A percentile compares a stretch with the other conserved stretches of the same genome.
Conservation (phyloP, 2,329 filamentous ascomycete genomes). For the Fusarium pseudograminearum region DNA sequence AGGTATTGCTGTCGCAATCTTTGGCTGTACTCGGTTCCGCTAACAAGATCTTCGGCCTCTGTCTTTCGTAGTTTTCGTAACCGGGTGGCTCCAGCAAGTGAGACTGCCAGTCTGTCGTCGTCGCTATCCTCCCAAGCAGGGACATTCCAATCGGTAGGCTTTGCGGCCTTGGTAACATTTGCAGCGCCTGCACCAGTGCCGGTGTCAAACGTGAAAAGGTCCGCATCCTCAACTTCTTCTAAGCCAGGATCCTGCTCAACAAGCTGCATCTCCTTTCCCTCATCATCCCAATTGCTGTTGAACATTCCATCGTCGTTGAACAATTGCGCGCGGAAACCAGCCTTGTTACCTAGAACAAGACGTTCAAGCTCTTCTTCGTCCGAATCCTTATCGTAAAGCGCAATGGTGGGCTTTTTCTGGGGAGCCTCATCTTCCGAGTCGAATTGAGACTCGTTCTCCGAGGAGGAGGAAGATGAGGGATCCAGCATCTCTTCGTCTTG, state of each 20-base stretch:
- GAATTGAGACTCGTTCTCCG: slow-evolving; percentile 49
- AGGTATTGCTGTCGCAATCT: slow-evolving; percentile 83
- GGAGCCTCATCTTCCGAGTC: slow-evolving; percentile 47
- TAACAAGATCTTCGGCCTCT: slow-evolving; percentile 87
- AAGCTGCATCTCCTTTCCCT: slow-evolving; percentile 51
- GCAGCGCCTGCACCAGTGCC: slow-evolving; percentile 60
- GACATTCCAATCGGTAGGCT: slow-evolving; percentile 53
- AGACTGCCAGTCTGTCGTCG: slow-evolving; percentile 87
- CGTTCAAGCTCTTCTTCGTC: slow-evolving; percentile 88
- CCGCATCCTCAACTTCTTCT: slow-evolving; percentile 77
- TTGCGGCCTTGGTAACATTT: slow-evolving; percentile 46
- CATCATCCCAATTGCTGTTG: slow-evolving; percentile 51
- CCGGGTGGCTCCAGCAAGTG: slow-evolving; percentile 79
- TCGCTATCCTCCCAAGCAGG: slow-evolving; percentile 95
- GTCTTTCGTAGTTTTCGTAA: slow-evolving; percentile 85
- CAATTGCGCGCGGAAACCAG: slow-evolving; percentile 82
- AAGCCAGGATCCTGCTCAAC: slow-evolving; percentile 65
- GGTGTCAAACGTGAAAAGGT: slow-evolving; percentile 87
- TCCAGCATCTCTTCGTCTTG: slow-evolving; percentile 48
- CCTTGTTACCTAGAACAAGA: slow-evolving; percentile 87
- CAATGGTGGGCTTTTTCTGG: slow-evolving; percentile 49
- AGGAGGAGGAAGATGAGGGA: slow-evolving; percentile 45
- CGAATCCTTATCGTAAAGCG: slow-evolving; percentile 75
- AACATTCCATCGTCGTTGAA: slow-evolving; percentile 64
- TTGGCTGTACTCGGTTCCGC: slow-evolving; percentile 84